These are phyloP conservation scores for Helminthosporium solani DNA, from an alignment of 2,329 filamentous ascomycete species.

Conservation along the genomic window DNA sequence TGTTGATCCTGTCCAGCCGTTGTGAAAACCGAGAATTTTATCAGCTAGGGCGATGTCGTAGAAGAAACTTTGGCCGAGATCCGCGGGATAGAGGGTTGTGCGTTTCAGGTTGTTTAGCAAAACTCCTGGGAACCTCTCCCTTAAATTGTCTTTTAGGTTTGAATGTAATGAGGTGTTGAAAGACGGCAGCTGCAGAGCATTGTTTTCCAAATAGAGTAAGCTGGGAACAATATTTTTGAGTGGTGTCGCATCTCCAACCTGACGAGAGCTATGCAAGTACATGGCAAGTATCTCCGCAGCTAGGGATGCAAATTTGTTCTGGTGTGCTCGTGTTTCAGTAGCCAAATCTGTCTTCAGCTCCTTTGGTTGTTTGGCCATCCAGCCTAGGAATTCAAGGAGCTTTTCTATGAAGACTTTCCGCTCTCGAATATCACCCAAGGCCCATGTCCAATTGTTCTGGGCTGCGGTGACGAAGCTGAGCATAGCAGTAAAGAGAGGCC, in stretches of 20 bases:
- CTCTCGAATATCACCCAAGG: conserved; percentile 74
- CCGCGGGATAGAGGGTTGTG: conserved; percentile 63
- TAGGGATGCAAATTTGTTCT: conserved; percentile 68
- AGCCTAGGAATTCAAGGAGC: conserved; percentile 68
- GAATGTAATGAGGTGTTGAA: conserved; percentile 87
- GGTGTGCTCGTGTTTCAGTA: conserved; percentile 34
- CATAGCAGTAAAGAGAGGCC: conserved; percentile 66
- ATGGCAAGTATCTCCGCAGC: conserved; percentile 87
- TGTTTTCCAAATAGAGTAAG: conserved; percentile 75
- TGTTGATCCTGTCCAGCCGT: conserved; percentile 66
- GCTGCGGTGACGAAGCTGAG: conserved; percentile 84
- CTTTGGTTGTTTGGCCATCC: conserved; percentile 31
- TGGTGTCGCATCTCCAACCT: conserved; percentile 67
- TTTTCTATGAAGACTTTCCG: conserved; percentile 72
- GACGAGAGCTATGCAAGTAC: conserved; percentile 82
- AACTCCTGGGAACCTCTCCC: conserved; percentile 71
- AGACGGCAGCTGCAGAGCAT: conserved; percentile 73
- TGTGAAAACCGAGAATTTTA: conserved; percentile 73
- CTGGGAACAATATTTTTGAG: conserved; percentile 72
- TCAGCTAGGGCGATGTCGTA: conserved; percentile 78
- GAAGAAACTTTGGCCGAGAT: conserved; percentile 76
- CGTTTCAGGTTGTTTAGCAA: conserved; percentile 78
- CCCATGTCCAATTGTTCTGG: conserved; percentile 96
- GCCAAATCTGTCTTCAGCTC: conserved; percentile 26
- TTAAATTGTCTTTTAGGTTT: conserved; percentile 83